Evolutionary conservation across 1,284 basidiomycete genomes (phyloP).

Genomic region (Trichosporon sp.): DNA sequence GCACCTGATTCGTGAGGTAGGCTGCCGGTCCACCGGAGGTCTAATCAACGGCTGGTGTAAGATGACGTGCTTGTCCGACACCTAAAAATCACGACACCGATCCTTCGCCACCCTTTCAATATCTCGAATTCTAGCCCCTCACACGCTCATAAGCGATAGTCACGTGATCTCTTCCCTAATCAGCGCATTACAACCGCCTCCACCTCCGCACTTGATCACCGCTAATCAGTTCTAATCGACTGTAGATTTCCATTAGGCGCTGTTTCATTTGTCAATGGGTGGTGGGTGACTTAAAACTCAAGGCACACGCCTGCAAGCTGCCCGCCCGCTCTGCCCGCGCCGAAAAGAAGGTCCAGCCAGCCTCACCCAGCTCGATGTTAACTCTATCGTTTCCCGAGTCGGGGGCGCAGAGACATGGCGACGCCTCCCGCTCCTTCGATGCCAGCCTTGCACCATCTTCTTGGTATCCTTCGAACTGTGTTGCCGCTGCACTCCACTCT

Average conservation of each 20-base stretch:
- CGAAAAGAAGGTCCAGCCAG: background rate
- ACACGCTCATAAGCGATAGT: background rate
- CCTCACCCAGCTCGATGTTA: background rate
- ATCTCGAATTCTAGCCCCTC: constrained; percentile 1
- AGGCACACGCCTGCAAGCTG: background rate
- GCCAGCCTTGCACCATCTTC: background rate
- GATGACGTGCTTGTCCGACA: constrained; percentile 18
- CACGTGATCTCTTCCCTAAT: background rate
- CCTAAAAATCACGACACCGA: constrained; percentile 18
- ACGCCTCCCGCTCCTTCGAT: background rate
- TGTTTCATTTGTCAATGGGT: background rate
- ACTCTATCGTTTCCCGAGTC: background rate
- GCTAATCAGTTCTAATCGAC: constrained; percentile 1
- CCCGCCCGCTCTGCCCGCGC: constrained; percentile 5
- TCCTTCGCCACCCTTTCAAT: constrained; percentile 1
- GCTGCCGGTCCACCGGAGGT: background rate
- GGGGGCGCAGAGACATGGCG: background rate
- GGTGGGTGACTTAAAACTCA: too few species aligned
- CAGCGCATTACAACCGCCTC: background rate
- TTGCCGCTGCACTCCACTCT: background rate
- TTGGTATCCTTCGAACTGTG: too few species aligned
- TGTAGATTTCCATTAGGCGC: background rate
- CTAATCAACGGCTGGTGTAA: constrained; percentile 17
- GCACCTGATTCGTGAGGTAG: background rate
- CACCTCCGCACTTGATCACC: background rate